Percentiles rank a stretch among this genome's conserved stretches.
These are phyloP conservation scores for Coriolopsis trogii DNA, from an alignment of 1,284 basidiomycete species.

Conservation along the genomic window DNA sequence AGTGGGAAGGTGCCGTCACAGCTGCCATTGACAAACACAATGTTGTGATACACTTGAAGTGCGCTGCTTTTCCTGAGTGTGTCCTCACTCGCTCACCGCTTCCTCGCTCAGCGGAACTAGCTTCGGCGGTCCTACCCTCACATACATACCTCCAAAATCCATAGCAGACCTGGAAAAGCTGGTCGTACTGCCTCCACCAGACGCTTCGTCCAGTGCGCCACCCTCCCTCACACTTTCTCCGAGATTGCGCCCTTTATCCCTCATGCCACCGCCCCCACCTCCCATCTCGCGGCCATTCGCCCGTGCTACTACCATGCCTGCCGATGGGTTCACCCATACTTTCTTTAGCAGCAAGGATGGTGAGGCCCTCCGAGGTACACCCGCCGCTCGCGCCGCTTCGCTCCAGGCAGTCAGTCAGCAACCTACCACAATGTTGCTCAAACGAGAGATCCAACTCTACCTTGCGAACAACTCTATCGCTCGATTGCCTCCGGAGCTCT, in stretches of 20 bases:
- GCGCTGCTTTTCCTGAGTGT: slow-evolving; percentile 1
- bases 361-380: slow-evolving; percentile 15
- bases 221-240: slow-evolving; percentile 15
- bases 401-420: slow-evolving; percentile 9
- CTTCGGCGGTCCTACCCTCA: slow-evolving; percentile 33
- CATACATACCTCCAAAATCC: slow-evolving; percentile 41
- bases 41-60: slow-evolving; percentile 27
- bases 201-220: slow-evolving; percentile 12
- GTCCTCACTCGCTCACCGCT: slow-evolving; percentile 1
- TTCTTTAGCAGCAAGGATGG: slow-evolving; percentile 17
- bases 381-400: slow-evolving; percentile 19
- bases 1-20: slow-evolving; percentile 26
- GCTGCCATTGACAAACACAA: slow-evolving; percentile 25
- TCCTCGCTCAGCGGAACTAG: neutral
- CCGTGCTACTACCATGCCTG: slow-evolving; percentile 17
- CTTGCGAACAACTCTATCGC: slow-evolving; percentile 47
- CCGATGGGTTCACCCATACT: slow-evolving; percentile 14
- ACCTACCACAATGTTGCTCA: neutral
- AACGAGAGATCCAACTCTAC: slow-evolving; percentile 21
- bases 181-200: slow-evolving; percentile 36
- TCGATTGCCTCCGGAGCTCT: slow-evolving; percentile 53
- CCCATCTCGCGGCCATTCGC: slow-evolving; percentile 4
- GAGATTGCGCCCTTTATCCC: neutral
- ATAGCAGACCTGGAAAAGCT: slow-evolving; percentile 45
- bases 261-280: neutral